These are phyloP conservation scores for Mycena amicta DNA, from an alignment of 768 basidiomycete species.

Conservation along the genomic window DNA sequence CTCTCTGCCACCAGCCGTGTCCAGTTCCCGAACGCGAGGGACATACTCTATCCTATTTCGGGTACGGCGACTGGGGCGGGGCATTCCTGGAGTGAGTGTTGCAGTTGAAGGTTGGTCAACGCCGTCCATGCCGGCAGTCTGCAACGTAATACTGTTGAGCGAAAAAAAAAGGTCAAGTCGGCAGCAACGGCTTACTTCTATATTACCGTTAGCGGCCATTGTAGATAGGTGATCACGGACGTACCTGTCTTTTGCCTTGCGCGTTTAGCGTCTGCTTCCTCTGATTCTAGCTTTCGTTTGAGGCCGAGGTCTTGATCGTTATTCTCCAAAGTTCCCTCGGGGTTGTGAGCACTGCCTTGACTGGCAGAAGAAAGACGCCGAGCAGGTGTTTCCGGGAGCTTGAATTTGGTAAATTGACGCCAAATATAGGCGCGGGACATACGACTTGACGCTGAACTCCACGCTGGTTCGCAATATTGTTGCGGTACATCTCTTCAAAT, in stretches of 20 bases:
- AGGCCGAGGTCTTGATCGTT: conserved; percentile 60
- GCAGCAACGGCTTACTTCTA: conserved; percentile 48
- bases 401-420: background rate
- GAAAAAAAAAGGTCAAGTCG: conserved; percentile 1
- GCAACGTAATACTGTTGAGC: conserved; percentile 31
- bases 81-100: conserved; percentile 31
- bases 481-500: conserved; percentile 73
- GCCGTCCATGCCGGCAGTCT: conserved; percentile 31
- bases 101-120: conserved; percentile 29
- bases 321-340: conserved; percentile 32
- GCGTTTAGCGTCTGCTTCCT: conserved; percentile 70
- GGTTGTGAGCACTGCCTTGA: conserved; percentile 24
- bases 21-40: conserved; percentile 74
- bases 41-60: conserved; percentile 88
- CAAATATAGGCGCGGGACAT: background rate
- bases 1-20: conserved; percentile 83
- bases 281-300: conserved; percentile 73
- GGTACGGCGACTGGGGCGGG: conserved; percentile 41
- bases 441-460: conserved; percentile 39
- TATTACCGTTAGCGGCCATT: conserved; percentile 24
- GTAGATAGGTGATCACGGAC: conserved; percentile 26
- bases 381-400: conserved; percentile 33
- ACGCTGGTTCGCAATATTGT: conserved; percentile 62
- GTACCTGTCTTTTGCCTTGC: conserved; percentile 73
- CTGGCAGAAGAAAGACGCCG: conserved; percentile 26